A percentile compares a stretch with the other conserved stretches of the same genome.
Conservation (phyloP, 23 red algal species). For the Agarophyton chilense region DNA sequence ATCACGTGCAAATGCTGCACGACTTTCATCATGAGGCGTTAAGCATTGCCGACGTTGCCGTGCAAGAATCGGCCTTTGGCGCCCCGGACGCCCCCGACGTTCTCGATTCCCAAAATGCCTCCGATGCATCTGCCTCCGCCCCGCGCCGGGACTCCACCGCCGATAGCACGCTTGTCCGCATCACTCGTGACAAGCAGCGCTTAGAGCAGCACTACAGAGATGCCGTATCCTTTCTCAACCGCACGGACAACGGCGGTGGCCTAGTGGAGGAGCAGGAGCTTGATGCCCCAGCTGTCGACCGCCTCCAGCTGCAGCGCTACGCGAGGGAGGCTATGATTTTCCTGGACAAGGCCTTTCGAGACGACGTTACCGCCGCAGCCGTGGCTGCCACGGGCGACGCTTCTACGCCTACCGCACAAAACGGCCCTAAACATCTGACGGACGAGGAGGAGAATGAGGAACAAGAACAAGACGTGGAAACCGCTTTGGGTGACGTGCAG, state of each 20-base stretch:
- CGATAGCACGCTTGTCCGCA: not conserved
- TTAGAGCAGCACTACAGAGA: conserved; percentile 66
- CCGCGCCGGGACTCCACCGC: not conserved
- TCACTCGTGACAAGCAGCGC: conserved; percentile 46
- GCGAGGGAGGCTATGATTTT: conserved; percentile 70
- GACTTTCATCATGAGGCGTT: conserved; percentile 58
- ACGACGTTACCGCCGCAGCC: too few relatives aligned
- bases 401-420: too few relatives aligned
- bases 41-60: conserved; percentile 47
- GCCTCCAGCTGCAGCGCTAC: conserved; percentile 57
- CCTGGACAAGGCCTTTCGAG: conserved; percentile 62
- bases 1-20: conserved; percentile 12
- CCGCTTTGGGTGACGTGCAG: not conserved
- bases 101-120: too few relatives aligned
- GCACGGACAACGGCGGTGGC: conserved; percentile 25
- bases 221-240: conserved; percentile 57
- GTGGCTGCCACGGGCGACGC: too few relatives aligned
- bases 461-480: not conserved
- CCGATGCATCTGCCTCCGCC: not conserved
- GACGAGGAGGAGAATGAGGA: too few relatives aligned
- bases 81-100: not conserved
- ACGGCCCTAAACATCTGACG: too few relatives aligned
- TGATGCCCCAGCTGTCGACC: conserved; percentile 35
- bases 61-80: not conserved
- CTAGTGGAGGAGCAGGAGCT: conserved; percentile 67